phyloP scores from a whole-genome alignment of 495 filamentous ascomycete species.

The Lasiosphaeris hirsuta region DNA sequence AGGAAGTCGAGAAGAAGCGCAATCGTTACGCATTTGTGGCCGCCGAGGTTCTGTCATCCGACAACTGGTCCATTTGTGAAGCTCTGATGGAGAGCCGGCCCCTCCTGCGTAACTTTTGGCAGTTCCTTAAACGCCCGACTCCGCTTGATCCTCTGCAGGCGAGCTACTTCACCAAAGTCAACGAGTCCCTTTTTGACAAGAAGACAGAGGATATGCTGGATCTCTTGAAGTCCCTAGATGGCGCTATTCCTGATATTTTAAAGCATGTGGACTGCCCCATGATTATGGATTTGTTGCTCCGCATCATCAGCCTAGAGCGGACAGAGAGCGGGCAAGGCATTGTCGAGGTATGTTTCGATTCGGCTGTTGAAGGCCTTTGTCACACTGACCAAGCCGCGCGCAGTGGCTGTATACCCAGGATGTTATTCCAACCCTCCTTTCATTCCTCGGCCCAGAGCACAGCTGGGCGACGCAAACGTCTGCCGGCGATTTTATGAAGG shows the following conservation, averaged over 20 bases:
- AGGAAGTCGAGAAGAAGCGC: constrained; percentile 79
- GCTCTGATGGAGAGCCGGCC: constrained; percentile 80
- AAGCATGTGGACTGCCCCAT: constrained; percentile 96
- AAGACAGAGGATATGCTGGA: constrained; percentile 96
- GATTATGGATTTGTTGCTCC: constrained; percentile 97
- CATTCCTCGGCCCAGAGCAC: constrained; percentile 79
- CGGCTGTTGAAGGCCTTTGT: neutral
- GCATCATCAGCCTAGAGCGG: constrained; percentile 96
- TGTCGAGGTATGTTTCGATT: constrained; percentile 70
- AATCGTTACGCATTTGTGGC: constrained; percentile 88
- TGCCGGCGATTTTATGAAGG: constrained; percentile 96
- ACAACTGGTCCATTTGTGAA: constrained; percentile 94
- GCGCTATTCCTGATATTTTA: constrained; percentile 77
- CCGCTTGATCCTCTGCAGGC: constrained; percentile 90
- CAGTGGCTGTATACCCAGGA: constrained; percentile 92
- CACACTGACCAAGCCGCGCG: neutral
- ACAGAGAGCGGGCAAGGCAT: constrained; percentile 87
- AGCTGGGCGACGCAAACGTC: constrained; percentile 88
- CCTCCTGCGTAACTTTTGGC: constrained; percentile 81
- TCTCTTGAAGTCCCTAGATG: constrained; percentile 77
- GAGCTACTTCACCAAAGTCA: constrained; percentile 98
- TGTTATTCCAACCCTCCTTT: constrained; percentile 83
- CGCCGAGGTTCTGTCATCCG: constrained; percentile 89
- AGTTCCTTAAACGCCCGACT: constrained; percentile 72
- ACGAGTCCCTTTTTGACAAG: constrained; percentile 91